A percentile compares a stretch with the other conserved stretches of the same genome.
Evolutionary conservation across 148 eudicot genomes (phyloP).

Genomic region (Vaccinium darrowii): DNA sequence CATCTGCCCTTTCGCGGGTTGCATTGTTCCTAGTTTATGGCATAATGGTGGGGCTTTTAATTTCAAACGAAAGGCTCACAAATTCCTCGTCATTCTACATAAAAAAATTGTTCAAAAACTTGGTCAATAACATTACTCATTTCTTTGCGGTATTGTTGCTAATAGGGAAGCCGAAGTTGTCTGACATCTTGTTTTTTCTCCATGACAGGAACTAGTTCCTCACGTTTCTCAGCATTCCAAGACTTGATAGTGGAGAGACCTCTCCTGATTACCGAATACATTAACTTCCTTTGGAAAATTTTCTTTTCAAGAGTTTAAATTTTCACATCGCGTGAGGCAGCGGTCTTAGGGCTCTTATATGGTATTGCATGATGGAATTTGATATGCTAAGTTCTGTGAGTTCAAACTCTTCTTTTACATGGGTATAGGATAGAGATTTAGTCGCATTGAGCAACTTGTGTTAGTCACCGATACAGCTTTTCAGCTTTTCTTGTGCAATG

Average conservation of each 20-base stretch:
- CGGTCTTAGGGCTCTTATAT: background rate
- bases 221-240: slow-evolving; percentile 38
- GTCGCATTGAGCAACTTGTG: background rate
- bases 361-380: background rate
- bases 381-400: background rate
- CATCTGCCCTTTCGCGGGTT: background rate
- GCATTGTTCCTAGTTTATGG: background rate
- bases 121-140: background rate
- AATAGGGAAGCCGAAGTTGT: background rate
- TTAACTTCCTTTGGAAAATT: background rate
- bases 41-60: background rate
- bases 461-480: slow-evolving; percentile 2
- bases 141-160: background rate
- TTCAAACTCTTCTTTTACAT: background rate
- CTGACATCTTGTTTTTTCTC: background rate
- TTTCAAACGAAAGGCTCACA: background rate
- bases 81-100: background rate
- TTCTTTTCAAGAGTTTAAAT: background rate
- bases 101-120: background rate
- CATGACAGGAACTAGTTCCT: slow-evolving; percentile 63
- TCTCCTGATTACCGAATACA: background rate
- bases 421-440: background rate
- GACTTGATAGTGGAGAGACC: slow-evolving; percentile 25
- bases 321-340: background rate
- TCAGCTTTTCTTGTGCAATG: background rate